Conservation (phyloP, 331 rosid species). For the Telfairia occidentalis region DNA sequence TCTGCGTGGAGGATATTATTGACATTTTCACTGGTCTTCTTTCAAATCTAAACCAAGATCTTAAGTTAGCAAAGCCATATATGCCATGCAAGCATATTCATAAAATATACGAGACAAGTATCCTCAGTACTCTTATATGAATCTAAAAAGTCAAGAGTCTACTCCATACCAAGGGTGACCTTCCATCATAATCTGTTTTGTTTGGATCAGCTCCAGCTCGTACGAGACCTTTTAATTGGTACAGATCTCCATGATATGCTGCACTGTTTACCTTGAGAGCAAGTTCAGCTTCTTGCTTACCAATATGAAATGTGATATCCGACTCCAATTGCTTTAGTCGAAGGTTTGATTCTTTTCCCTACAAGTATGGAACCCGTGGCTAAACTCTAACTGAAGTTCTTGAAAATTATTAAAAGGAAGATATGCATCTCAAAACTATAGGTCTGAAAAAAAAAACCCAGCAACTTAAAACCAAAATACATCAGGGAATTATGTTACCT, state of each 20-base stretch:
- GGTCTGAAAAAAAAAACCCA: neutral
- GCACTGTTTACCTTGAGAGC: constrained; percentile 80
- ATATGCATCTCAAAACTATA: neutral
- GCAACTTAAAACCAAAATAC: neutral
- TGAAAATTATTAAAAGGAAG: neutral
- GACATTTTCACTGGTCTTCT: too few species aligned
- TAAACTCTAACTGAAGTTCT: neutral
- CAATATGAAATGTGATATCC: constrained; percentile 80
- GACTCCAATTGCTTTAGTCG: constrained; percentile 74
- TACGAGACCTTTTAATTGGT: constrained; percentile 62
- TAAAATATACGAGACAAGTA: neutral
- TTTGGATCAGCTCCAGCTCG: constrained; percentile 93
- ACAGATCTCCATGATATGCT: constrained; percentile 65
- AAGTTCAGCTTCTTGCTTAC: constrained; percentile 91
- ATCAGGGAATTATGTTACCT: constrained; percentile 31
- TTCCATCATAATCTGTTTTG: constrained; percentile 89
- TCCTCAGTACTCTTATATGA: neutral
- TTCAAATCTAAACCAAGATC: too few species aligned
- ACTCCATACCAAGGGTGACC: constrained; percentile 77
- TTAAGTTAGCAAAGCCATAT: too few species aligned
- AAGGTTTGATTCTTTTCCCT: constrained; percentile 51
- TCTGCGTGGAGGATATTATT: too few species aligned
- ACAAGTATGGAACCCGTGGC: neutral
- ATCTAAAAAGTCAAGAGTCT: neutral
- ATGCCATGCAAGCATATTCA: too few species aligned